A percentile compares a stretch with the other conserved stretches of the same genome.
These are phyloP conservation scores for Schwanniomyces sp. DNA, from an alignment of 805 yeast species.

Conservation along the genomic window DNA sequence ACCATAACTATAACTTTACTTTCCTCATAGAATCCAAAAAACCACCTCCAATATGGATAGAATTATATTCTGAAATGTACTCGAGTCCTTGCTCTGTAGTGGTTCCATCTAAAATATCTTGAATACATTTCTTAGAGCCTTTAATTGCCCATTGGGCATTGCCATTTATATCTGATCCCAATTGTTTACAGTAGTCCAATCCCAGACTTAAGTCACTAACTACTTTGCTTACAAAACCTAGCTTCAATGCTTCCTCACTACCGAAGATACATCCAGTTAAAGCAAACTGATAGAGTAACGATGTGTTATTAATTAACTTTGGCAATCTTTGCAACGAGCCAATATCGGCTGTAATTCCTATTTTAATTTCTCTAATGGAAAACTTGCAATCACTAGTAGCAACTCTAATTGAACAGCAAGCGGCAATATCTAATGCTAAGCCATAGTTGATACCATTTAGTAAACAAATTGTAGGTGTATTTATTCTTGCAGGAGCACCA, in stretches of 20 bases:
- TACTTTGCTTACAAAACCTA: conserved; percentile 56
- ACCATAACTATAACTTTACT: conserved; percentile 5
- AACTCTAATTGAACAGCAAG: conserved; percentile 58
- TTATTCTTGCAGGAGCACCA: conserved; percentile 45
- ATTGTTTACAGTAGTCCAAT: conserved; percentile 43
- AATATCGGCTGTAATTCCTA: conserved; percentile 78
- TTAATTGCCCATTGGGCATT: conserved; percentile 59
- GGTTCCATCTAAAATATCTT: conserved; percentile 37
- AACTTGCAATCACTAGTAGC: conserved; percentile 52
- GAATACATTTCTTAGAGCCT: conserved; percentile 62
- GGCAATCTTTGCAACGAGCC: conserved; percentile 75
- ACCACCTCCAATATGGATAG: conserved; percentile 24
- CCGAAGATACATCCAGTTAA: conserved; percentile 60
- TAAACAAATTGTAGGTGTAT: conserved; percentile 64
- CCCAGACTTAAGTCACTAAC: conserved; percentile 50
- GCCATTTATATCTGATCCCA: conserved; percentile 48
- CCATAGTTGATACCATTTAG: conserved; percentile 68
- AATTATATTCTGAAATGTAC: conserved; percentile 55
- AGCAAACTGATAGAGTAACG: conserved; percentile 59
- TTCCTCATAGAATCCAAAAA: conserved; percentile 6
- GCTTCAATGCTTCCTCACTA: conserved; percentile 51
- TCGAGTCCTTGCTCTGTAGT: conserved; percentile 47
- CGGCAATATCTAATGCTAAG: conserved; percentile 64
- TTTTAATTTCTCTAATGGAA: conserved; percentile 66
- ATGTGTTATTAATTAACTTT: conserved; percentile 48